These are phyloP conservation scores for Pseudozyma thailandica DNA, from an alignment of 1,284 basidiomycete species.

Conservation along the genomic window DNA sequence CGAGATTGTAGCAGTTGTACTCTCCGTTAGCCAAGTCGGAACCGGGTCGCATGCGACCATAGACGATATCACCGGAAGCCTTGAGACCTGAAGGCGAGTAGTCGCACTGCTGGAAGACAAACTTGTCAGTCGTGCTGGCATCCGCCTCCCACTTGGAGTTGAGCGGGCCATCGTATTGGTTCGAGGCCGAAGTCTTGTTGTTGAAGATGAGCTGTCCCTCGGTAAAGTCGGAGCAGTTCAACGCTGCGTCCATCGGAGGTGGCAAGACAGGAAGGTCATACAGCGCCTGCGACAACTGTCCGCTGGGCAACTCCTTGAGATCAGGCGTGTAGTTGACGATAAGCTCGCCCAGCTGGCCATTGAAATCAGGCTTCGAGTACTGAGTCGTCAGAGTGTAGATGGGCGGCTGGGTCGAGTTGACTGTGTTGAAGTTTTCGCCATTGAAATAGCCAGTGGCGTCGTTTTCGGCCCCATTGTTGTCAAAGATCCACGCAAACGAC, in stretches of 20 bases:
- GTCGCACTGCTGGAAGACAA: conserved; percentile 35
- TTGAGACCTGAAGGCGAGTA: conserved; percentile 18
- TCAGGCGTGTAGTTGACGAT: conserved; percentile 22
- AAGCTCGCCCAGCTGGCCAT: conserved; percentile 14
- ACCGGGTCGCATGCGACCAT: conserved; percentile 28
- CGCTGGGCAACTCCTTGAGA: conserved; percentile 8
- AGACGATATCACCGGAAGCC: conserved; percentile 5
- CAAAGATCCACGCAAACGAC: conserved; percentile 17
- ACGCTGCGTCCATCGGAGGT: conserved; percentile 1
- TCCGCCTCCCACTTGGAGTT: conserved; percentile 22
- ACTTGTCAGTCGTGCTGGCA: conserved; percentile 8
- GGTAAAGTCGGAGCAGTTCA: conserved; percentile 8
- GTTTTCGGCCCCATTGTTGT: background rate
- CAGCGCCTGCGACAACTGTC: background rate
- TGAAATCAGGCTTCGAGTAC: conserved; percentile 2
- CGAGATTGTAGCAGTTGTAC: conserved; percentile 20
- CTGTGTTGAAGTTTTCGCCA: conserved; percentile 10
- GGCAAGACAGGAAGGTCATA: conserved; percentile 1
- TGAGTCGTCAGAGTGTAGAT: conserved; percentile 13
- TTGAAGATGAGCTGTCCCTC: conserved; percentile 22
- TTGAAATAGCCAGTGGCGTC: conserved; percentile 8
- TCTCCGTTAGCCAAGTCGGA: conserved; percentile 6
- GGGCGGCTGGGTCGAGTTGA: conserved; percentile 6
- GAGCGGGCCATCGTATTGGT: conserved; percentile 20
- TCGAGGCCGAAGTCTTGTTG: conserved; percentile 20